A percentile compares a stretch with the other conserved stretches of the same genome.
Conservation (phyloP, 2,329 filamentous ascomycete species). For the Penicillium sp. region DNA sequence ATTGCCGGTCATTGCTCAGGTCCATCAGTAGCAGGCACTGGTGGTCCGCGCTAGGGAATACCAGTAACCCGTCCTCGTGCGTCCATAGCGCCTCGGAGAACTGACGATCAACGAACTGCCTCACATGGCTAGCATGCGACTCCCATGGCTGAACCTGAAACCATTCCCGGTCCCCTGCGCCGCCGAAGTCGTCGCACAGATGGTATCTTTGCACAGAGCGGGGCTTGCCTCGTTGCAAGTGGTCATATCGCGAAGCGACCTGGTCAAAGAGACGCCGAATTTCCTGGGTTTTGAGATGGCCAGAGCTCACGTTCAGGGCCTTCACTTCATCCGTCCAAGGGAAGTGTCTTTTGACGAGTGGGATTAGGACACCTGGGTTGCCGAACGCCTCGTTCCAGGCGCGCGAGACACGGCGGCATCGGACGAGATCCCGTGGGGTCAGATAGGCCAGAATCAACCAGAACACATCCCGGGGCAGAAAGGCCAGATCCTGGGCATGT, state of each 20-base stretch:
- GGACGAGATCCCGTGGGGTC: conserved; percentile 50
- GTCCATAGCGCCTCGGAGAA: conserved; percentile 52
- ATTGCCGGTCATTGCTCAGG: conserved; percentile 45
- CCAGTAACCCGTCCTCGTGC: conserved; percentile 56
- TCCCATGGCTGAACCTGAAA: conserved; percentile 45
- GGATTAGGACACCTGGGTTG: conserved; percentile 47
- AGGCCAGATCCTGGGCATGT: conserved; percentile 22
- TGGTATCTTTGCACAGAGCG: conserved; percentile 47
- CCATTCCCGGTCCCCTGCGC: conserved; percentile 38
- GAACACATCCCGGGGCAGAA: conserved; percentile 59
- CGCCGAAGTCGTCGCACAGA: conserved; percentile 38
- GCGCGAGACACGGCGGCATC: conserved; percentile 53
- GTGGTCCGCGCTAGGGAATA: conserved; percentile 48
- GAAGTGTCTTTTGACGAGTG: conserved; percentile 53
- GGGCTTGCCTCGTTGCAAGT: conserved; percentile 51
- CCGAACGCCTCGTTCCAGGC: conserved; percentile 52
- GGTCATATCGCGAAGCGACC: conserved; percentile 55
- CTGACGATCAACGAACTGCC: conserved; percentile 31
- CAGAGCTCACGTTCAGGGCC: conserved; percentile 19
- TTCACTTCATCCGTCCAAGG: conserved; percentile 55
- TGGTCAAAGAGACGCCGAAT: conserved; percentile 44
- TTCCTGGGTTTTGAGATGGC: conserved; percentile 5
- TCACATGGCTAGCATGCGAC: conserved; percentile 38
- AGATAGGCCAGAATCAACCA: conserved; percentile 53
- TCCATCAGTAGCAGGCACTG: conserved; percentile 49